Base-by-base conservation (phyloP, 2,329 filamentous ascomycete species). In the Fusarium oxysporum region DNA sequence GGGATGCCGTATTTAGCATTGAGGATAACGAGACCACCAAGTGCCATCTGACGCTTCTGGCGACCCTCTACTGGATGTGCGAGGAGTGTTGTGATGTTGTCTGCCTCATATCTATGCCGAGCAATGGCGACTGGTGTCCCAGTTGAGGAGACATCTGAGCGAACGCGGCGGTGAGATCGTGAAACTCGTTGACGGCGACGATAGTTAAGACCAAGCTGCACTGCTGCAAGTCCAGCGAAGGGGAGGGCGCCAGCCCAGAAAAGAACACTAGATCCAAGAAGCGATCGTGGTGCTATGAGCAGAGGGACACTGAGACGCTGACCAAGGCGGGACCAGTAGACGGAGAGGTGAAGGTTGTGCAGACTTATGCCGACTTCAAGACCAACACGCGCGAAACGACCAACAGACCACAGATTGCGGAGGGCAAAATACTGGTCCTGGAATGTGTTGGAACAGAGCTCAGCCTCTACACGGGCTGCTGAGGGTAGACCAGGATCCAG, bases 1-100 rank as follows among this genome's bases (percentile, higher is more conserved):
- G 77, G 78, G 21, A 85, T 81, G 28, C 86, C 86, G 65, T 85
- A 87, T 73, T 84, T 86, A 61, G 86, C 86, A 64, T 82, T 83
- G 56, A 86, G 63, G n/a, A 88, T 83, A 17, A 86, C 83, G n/a
- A 88, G 80, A 2, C 83, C 83, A 30, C 82, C 81, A 7, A 78
- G 77, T 28, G 77, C 61, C 51, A 71, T 67, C 53, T 82, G 78
- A 1, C 80, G 78, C n/a, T 77, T 77, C 76, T 85, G 84, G 8
- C 80, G 78, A 2, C 78, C 78, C 51, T 83, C 81, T 12, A 86
- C 82, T 3, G 82, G 80, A 10, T 80, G 78, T 3, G 82, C 81
- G 40, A 87, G 80, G 43, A 86, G 76, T n/a, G 80, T 79, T 8
- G 82, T 82, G 41, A 86, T 76, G 67, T 84, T 82, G 68, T 86